Evolutionary conservation across 345 rosid genomes (phyloP), one percentile per base, ranked within the genome.

Genomic region (Arabidopsis suecica): DNA sequence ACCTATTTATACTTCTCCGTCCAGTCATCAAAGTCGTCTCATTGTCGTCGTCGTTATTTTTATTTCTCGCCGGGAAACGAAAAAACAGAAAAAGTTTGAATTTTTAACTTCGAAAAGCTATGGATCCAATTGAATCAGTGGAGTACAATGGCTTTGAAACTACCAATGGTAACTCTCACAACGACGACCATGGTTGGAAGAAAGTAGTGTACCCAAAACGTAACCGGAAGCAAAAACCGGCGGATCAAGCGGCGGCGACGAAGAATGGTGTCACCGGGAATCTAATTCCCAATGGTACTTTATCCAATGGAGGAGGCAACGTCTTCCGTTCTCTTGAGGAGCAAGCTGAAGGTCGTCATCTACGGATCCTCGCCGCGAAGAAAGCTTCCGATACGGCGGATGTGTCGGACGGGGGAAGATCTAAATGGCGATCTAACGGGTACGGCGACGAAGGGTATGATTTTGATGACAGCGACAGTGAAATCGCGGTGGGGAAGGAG

Each of bases 101-200:
- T 12, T 30, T 56, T 45, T n/a, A 18, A 0, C 28, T 50, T 33
- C 18, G 1, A 1, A 34, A 14, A 25, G 18, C 18, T 20, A 73
- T 68, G 65, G 83, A 83, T 18, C 68, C 65, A 16, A 72, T 61
- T 57, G 82, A 78, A 37, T 58, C 82, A 34, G 79, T 48, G 64
- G 82, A 78, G 50, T 72, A 47, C 80, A 65, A 78, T 41, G 79
- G 69, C 70, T 47, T 74, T n/a, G 87, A 80, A 25, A 65, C 65
- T 63, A 9, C 64, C 62, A 76, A 74, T 67, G 50, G 61, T 72
- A 41, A 25, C 68, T 13, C 28, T 48, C 51, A 72, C 60, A 30
- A 6, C 73, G 3, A 16, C 63, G 91, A 90, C 79, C 86, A 90
- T 45, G 93, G 93, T 28, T 90, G 96, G 93, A 87, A 85, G 61